Conservation (phyloP, 768 basidiomycete species). For the Thelephora aurantiotincta region DNA sequence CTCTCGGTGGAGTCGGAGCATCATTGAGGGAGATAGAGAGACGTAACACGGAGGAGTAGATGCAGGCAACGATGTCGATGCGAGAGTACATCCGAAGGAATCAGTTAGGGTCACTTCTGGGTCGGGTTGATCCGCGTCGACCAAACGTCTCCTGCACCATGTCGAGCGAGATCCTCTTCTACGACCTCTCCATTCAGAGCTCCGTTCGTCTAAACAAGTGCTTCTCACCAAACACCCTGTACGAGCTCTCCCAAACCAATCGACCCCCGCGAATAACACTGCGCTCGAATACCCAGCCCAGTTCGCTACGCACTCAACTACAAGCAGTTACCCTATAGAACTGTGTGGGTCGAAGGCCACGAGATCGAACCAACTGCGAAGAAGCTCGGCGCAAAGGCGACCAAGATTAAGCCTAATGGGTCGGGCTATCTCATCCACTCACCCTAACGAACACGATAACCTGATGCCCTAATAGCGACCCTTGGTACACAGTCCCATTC, state of each 20-base stretch:
- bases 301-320: slow-evolving; percentile 19
- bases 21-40: too few species aligned
- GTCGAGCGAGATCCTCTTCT: slow-evolving; percentile 17
- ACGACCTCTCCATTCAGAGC: slow-evolving; percentile 16
- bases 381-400: slow-evolving; percentile 24
- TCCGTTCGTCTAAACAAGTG: too few species aligned
- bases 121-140: too few species aligned
- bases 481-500: slow-evolving; percentile 14
- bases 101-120: too few species aligned
- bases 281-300: neutral
- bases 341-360: slow-evolving; percentile 37
- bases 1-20: too few species aligned
- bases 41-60: too few species aligned
- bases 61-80: too few species aligned
- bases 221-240: too few species aligned
- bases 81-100: too few species aligned
- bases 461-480: slow-evolving; percentile 11
- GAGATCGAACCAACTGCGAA: slow-evolving; percentile 26
- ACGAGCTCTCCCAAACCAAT: slow-evolving; percentile 7
- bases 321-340: slow-evolving; percentile 29
- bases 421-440: slow-evolving; percentile 2
- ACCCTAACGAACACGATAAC: slow-evolving; percentile 23
- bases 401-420: slow-evolving; percentile 18
- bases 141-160: neutral
- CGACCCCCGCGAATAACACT: neutral